Evolutionary conservation across 225 moss, liverwort and hornwort species (phyloP).

Genomic region (Physcomitrellopsis africana): DNA sequence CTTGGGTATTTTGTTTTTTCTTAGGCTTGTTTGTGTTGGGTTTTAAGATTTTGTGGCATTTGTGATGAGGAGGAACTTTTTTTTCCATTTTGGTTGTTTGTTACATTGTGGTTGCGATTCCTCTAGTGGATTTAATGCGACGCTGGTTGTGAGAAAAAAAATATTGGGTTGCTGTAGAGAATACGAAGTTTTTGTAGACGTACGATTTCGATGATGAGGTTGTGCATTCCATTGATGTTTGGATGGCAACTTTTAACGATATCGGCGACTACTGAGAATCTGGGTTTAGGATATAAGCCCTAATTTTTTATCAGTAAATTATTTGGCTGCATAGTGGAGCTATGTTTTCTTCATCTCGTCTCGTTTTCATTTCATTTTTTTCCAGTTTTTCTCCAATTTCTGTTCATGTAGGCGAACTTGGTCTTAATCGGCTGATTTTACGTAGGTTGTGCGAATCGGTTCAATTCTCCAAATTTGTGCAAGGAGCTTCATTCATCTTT

Average conservation of each 20-base stretch:
- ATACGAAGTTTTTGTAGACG: neutral
- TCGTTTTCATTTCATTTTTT: neutral
- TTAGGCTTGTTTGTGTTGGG: too few species aligned
- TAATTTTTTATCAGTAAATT: neutral
- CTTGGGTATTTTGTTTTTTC: constrained; percentile 42
- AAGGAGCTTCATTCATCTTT: neutral
- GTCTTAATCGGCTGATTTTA: neutral
- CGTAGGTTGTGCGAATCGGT: neutral
- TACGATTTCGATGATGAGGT: neutral
- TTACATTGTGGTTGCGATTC: neutral
- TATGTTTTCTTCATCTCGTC: neutral
- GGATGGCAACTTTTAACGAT: neutral
- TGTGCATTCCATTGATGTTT: too few species aligned
- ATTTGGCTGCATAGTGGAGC: neutral
- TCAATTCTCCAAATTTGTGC: neutral
- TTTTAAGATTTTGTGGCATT: neutral
- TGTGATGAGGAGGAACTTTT: neutral
- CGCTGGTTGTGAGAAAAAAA: neutral
- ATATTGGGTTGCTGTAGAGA: neutral
- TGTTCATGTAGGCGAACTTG: neutral
- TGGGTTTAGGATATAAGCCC: constrained; percentile 35
- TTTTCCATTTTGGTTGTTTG: too few species aligned
- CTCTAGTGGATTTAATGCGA: neutral
- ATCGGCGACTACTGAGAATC: neutral
- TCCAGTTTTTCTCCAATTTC: neutral